Evolutionary conservation across 257 asterid species (phyloP).

Genomic region (Jacaranda mimosifolia): DNA sequence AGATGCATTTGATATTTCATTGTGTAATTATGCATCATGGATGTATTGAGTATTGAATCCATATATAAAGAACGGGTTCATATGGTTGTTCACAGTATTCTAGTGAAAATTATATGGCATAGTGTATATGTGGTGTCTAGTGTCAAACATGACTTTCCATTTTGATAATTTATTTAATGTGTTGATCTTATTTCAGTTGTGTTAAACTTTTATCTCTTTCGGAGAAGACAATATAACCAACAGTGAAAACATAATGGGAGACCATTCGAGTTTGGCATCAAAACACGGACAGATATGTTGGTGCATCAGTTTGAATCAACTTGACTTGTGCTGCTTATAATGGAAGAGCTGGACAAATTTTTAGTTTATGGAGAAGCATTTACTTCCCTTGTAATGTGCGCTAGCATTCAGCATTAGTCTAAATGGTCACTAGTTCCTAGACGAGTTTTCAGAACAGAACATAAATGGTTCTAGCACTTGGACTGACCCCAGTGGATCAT

Average conservation of each 20-base stretch:
- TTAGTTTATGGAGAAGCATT: background rate
- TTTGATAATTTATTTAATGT: background rate
- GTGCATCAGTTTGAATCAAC: background rate
- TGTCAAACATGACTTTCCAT: background rate
- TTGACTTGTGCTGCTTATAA: background rate
- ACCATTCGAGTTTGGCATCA: background rate
- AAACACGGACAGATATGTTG: background rate
- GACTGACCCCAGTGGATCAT: background rate
- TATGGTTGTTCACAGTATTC: background rate
- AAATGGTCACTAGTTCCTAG: background rate
- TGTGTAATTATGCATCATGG: slow-evolving; percentile 16
- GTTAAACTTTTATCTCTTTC: background rate
- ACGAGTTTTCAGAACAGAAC: background rate
- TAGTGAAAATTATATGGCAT: background rate
- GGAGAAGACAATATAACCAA: background rate
- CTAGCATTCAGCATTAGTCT: slow-evolving; percentile 8
- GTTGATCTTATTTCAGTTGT: background rate
- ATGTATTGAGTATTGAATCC: background rate
- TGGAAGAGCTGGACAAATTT: slow-evolving; percentile 4
- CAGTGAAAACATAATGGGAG: background rate
- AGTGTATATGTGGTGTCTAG: background rate
- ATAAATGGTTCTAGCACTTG: slow-evolving; percentile 1
- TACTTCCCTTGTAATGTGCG: slow-evolving; percentile 2
- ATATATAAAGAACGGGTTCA: background rate
- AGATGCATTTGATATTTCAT: slow-evolving; percentile 6